phyloP scores from a whole-genome alignment of 208 protist species.

The Trypanosoma cruzi region DNA sequence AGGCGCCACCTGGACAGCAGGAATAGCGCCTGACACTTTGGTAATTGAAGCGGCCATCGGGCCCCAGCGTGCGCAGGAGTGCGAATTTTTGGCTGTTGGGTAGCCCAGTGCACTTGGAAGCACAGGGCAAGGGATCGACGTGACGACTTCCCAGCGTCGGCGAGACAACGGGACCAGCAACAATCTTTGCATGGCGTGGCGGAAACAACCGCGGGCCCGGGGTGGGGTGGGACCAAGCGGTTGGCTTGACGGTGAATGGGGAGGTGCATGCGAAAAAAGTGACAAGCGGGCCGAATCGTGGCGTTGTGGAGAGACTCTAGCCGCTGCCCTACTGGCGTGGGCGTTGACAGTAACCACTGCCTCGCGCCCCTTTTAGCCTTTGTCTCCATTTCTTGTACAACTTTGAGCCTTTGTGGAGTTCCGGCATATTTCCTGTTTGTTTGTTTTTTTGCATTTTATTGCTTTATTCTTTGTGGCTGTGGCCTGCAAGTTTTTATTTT shows the following conservation, averaged over 20 bases:
- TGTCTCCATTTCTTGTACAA: conserved; percentile 1
- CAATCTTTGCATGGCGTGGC: background rate
- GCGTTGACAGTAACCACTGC: background rate
- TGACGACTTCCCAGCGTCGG: background rate
- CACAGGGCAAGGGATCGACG: background rate
- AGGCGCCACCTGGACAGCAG: background rate
- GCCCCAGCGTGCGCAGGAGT: conserved; percentile 12
- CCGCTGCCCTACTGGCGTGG: conserved; percentile 57
- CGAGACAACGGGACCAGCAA: conserved; percentile 8
- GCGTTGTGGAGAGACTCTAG: conserved; percentile 47
- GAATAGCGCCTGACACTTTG: background rate
- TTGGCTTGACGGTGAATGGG: conserved; percentile 63
- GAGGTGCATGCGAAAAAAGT: conserved; percentile 59
- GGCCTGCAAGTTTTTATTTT: too few relatives aligned
- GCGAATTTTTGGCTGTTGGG: background rate
- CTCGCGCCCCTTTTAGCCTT: conserved; percentile 17
- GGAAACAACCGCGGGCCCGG: background rate
- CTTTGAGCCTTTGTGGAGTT: background rate
- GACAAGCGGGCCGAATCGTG: conserved; percentile 46
- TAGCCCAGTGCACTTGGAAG: background rate
- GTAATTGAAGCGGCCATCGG: conserved; percentile 16
- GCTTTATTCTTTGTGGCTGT: conserved; percentile 21
- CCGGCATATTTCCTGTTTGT: conserved; percentile 1
- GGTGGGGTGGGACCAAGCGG: conserved; percentile 8
- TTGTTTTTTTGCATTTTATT: conserved; percentile 18